Conservation (phyloP, 768 basidiomycete species). For the Amanita jacksonii region DNA sequence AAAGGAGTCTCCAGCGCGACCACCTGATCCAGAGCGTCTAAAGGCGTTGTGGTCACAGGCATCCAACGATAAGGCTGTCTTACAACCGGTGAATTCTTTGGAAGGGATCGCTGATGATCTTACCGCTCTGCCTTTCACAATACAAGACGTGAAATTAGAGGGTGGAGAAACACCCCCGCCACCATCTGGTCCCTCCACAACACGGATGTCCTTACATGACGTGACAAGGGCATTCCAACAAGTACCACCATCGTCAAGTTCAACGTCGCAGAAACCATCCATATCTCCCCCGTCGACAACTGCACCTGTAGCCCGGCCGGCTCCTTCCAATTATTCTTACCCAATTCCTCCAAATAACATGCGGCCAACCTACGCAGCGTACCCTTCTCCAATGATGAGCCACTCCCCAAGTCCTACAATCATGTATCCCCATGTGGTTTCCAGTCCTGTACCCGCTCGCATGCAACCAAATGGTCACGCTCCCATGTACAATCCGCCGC, state of each 20-base stretch:
- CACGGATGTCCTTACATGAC: constrained; percentile 73
- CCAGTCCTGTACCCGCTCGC: constrained; percentile 55
- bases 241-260: constrained; percentile 56
- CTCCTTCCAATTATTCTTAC: constrained; percentile 25
- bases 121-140: constrained; percentile 65
- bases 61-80: constrained; percentile 50
- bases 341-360: constrained; percentile 37
- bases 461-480: constrained; percentile 53
- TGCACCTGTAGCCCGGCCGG: constrained; percentile 36
- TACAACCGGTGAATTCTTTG: constrained; percentile 67
- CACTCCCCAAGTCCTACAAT: constrained; percentile 62
- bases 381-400: constrained; percentile 63
- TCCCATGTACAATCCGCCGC: constrained; percentile 49
- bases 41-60: constrained; percentile 81
- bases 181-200: constrained; percentile 42
- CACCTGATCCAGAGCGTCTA: constrained; percentile 75
- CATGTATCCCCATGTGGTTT: constrained; percentile 52
- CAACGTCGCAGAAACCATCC: constrained; percentile 37
- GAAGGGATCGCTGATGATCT: constrained; percentile 80
- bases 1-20: constrained; percentile 61
- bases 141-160: constrained; percentile 83
- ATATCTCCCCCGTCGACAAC: constrained; percentile 41
- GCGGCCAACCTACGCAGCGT: constrained; percentile 48
- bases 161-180: constrained; percentile 77
- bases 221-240: constrained; percentile 84